phyloP scores from a whole-genome alignment of 1,284 basidiomycete genomes.

The Meira nashicola region DNA sequence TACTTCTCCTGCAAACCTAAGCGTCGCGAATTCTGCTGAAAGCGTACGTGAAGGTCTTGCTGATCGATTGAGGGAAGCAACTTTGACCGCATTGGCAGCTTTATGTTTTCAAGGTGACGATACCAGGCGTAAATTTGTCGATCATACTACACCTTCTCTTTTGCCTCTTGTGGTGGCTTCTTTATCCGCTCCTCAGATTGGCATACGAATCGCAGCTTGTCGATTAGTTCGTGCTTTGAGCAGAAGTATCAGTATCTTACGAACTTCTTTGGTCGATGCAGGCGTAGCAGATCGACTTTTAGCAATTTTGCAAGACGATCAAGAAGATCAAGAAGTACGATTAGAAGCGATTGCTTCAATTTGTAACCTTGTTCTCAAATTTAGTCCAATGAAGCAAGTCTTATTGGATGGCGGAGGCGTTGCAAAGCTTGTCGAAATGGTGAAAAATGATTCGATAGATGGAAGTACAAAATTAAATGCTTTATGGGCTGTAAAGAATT shows the following conservation, averaged over 20 bases:
- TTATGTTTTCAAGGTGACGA: constrained; percentile 40
- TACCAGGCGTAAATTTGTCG: constrained; percentile 34
- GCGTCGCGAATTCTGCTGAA: not conserved
- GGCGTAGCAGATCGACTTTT: constrained; percentile 38
- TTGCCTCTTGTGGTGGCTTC: constrained; percentile 32
- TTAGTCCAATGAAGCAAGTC: constrained; percentile 43
- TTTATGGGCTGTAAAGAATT: constrained; percentile 48
- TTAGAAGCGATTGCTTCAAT: constrained; percentile 37
- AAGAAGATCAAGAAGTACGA: constrained; percentile 25
- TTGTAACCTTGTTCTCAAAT: constrained; percentile 46
- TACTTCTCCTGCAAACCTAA: not conserved
- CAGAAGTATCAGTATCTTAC: constrained; percentile 39
- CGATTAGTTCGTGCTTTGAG: constrained; percentile 37
- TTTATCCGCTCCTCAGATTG: constrained; percentile 29
- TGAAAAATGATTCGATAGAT: not conserved
- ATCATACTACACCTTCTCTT: constrained; percentile 29
- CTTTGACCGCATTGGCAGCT: constrained; percentile 35
- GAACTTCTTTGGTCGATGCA: constrained; percentile 44
- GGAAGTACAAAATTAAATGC: constrained; percentile 28
- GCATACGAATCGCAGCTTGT: constrained; percentile 42
- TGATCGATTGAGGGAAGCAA: constrained; percentile 37
- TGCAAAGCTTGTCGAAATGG: constrained; percentile 26
- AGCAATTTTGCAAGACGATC: constrained; percentile 26
- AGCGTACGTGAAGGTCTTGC: constrained; percentile 25
- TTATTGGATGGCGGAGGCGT: constrained; percentile 36